Percentiles rank a stretch among this genome's conserved stretches.
phyloP scores from a whole-genome alignment of 163 green algal genomes.

The Chlorella variabilis region DNA sequence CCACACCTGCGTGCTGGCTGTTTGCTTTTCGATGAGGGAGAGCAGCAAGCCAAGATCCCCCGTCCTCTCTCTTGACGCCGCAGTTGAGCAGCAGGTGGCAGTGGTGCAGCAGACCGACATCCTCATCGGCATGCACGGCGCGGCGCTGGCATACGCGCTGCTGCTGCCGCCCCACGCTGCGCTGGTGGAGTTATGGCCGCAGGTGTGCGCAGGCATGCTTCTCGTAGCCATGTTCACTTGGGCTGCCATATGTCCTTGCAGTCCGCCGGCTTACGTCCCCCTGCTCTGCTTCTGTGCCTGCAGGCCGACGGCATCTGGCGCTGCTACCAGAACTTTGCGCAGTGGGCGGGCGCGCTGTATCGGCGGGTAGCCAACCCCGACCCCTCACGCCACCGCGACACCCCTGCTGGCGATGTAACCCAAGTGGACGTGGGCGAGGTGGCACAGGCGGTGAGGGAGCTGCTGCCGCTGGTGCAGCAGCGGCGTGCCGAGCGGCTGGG shows the following conservation, averaged over 20 bases:
- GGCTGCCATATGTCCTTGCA: no score
- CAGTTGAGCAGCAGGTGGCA: slow-evolving; percentile 42
- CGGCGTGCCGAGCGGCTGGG: not conserved
- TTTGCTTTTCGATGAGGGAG: not conserved
- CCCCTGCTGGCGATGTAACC: not conserved
- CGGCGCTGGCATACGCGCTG: slow-evolving; percentile 45
- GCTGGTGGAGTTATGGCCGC: slow-evolving; percentile 55
- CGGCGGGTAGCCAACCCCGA: slow-evolving; percentile 26
- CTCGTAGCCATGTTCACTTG: no score
- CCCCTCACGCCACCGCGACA: slow-evolving; percentile 1
- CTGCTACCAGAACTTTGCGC: slow-evolving; percentile 48
- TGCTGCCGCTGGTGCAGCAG: slow-evolving; percentile 20
- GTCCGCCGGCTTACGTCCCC: no score
- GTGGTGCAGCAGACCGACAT: slow-evolving; percentile 38
- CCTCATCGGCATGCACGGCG: slow-evolving; percentile 54
- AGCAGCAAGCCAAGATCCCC: no score
- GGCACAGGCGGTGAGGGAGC: not conserved
- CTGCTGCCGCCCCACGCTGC: slow-evolving; percentile 43
- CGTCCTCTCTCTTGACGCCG: no score
- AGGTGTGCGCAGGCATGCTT: slow-evolving; percentile 1
- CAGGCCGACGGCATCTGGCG: slow-evolving; percentile 34
- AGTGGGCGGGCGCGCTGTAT: slow-evolving; percentile 45
- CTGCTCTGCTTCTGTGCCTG: not conserved
- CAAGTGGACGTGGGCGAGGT: slow-evolving; percentile 14
- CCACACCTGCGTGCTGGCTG: no score